Evolutionary conservation across 805 yeast species (phyloP), one percentile per base, ranked within the genome.

Genomic region (Pichia nakasei): DNA sequence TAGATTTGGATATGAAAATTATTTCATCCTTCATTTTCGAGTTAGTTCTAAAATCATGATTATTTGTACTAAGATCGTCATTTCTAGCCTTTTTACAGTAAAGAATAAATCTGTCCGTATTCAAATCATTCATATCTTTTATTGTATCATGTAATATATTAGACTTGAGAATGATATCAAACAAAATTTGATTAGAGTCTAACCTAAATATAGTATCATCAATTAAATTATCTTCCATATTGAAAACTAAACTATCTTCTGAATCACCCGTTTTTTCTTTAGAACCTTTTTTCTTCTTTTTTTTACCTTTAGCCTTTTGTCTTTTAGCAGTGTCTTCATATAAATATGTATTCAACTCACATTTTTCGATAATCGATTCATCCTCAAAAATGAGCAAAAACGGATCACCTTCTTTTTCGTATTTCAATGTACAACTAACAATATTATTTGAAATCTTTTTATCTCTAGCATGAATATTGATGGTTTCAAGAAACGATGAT

Each of bases 111-210:
- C 73, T 75, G 36, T 72, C 70, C 6, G 81, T 69, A 19, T 68
- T 68, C 11, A 78, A 59, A 42, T 77, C 81, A 44, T 72, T 74
- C 52, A 81, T 58, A 49, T 80, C 85, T 44, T 70, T 71, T 18
- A 80, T 50, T 0, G 76, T 73, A 39, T 74, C 76, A 47, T 65
- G 68, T n/a, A 80, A 50, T 5, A 77, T 70, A 22, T 70, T 67
- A 0, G 83, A 76, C 29, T 70, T 67, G 18, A 80, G 57, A 20
- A 78, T 71, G 8, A 76, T 71, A 49, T 79, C 82, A 55, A 74
- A 61, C 9, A 65, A 55, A 3, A 78, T 53, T 21, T 64, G 59
- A 31, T 68, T 67, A n/a, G 65, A 53, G 48, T 73, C 75, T 2
- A 61, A 38, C 29, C 58, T 59, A 38, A 61, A 59, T 6, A 55